Evolutionary conservation across 1,284 basidiomycete species (phyloP).

Genomic region (Ganoderma lingzhi): DNA sequence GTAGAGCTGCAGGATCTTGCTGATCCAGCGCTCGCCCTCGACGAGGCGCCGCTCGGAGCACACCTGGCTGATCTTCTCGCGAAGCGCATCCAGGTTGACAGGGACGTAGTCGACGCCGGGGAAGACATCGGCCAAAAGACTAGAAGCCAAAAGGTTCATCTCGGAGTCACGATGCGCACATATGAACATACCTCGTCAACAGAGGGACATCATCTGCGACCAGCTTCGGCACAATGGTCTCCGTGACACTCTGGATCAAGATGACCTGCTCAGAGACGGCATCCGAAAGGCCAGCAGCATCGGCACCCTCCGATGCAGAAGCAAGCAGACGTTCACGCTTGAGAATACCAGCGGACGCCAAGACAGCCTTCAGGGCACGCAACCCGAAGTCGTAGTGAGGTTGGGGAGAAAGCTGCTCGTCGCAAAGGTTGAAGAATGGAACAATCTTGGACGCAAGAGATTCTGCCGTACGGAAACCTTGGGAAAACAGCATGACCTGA

Average conservation of each 20-base stretch:
- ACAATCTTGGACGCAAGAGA: slow-evolving; percentile 97
- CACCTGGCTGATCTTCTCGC: slow-evolving; percentile 86
- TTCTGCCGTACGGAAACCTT: slow-evolving; percentile 98
- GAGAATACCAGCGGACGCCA: slow-evolving; percentile 96
- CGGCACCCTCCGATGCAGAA: slow-evolving; percentile 53
- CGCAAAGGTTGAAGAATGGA: slow-evolving; percentile 98
- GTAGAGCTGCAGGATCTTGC: slow-evolving; percentile 97
- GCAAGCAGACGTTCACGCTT: slow-evolving; percentile 88
- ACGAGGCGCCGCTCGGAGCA: slow-evolving; percentile 90
- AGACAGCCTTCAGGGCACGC: slow-evolving; percentile 95
- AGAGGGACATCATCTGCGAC: slow-evolving; percentile 98
- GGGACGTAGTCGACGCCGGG: slow-evolving; percentile 94
- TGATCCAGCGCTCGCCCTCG: slow-evolving; percentile 89
- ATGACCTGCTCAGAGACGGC: slow-evolving; percentile 92
- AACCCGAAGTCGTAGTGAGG: slow-evolving; percentile 99
- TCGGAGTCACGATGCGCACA: not conserved
- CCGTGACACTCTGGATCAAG: slow-evolving; percentile 98
- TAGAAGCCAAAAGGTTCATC: slow-evolving; percentile 43
- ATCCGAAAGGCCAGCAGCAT: slow-evolving; percentile 68
- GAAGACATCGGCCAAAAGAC: slow-evolving; percentile 96
- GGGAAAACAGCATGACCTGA: slow-evolving; percentile 99
- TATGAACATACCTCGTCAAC: slow-evolving; percentile 76
- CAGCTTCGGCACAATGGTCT: slow-evolving; percentile 98
- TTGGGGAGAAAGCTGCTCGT: slow-evolving; percentile 96
- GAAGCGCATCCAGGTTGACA: slow-evolving; percentile 87